Percentiles rank a stretch among this genome's conserved stretches.
Evolutionary conservation across 495 filamentous ascomycete species (phyloP).

Genomic region (Penicillium maclennaniae): DNA sequence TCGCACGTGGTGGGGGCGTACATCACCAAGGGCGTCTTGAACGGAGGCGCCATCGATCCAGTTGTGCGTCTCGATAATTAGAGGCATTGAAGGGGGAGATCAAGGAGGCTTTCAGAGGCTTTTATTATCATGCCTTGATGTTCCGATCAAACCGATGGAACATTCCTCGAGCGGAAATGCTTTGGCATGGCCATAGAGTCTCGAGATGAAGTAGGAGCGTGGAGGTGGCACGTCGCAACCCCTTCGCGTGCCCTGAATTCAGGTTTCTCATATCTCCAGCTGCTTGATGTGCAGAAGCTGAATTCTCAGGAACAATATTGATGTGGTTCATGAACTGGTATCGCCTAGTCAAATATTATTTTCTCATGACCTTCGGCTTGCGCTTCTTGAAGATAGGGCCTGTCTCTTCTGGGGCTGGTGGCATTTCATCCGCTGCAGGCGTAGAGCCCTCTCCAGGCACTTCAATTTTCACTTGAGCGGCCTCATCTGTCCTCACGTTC

Average conservation of each 20-base stretch:
- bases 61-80: background rate
- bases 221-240: background rate
- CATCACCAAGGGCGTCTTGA: background rate
- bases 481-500: background rate
- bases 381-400: conserved; percentile 85
- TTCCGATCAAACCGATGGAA: background rate
- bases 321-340: background rate
- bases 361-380: conserved; percentile 68
- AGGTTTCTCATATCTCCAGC: background rate
- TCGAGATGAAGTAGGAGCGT: background rate
- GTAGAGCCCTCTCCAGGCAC: conserved; percentile 15
- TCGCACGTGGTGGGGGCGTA: background rate
- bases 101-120: background rate
- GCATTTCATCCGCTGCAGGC: conserved; percentile 16
- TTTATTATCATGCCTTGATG: background rate
- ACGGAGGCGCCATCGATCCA: background rate
- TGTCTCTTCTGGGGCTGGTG: conserved; percentile 26
- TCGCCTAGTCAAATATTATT: conserved; percentile 16
- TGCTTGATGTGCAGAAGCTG: background rate
- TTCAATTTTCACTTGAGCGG: conserved; percentile 26
- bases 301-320: background rate
- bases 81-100: background rate
- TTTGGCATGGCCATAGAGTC: background rate
- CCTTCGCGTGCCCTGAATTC: background rate
- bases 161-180: background rate